Evolutionary conservation across 306 rosid species (phyloP).

Genomic region (Heteromeles arbutifolia): DNA sequence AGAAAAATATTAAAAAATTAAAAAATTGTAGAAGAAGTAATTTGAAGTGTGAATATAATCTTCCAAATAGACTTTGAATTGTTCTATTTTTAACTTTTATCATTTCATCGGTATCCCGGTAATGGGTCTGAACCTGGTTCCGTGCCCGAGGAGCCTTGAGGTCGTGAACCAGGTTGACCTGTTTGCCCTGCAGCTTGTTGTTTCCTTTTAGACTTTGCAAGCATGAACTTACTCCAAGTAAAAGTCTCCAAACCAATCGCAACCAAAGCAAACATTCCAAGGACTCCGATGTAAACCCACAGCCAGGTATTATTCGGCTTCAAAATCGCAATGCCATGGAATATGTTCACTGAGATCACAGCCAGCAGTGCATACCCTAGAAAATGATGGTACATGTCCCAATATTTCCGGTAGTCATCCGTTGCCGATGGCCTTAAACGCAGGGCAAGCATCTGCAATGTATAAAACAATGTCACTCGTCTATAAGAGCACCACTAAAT

Average conservation of each 20-base stretch:
- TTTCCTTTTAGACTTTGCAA: too few species aligned
- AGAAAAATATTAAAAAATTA: too few species aligned
- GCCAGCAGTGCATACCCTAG: conserved; percentile 61
- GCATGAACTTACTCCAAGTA: conserved; percentile 43
- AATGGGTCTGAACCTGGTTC: too few species aligned
- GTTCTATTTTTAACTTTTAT: background rate
- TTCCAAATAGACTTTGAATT: background rate
- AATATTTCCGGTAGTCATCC: conserved; percentile 57
- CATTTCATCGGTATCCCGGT: too few species aligned
- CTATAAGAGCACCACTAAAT: background rate
- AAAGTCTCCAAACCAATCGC: conserved; percentile 35
- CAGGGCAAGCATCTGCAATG: conserved; percentile 56
- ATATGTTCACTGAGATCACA: conserved; percentile 48
- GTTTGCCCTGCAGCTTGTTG: too few species aligned
- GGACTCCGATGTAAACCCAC: conserved; percentile 50
- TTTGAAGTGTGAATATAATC: too few species aligned
- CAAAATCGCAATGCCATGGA: conserved; percentile 61
- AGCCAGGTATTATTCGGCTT: conserved; percentile 39
- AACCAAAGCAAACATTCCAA: conserved; percentile 26
- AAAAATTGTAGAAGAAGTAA: too few species aligned
- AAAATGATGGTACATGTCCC: conserved; percentile 93
- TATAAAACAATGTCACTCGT: background rate
- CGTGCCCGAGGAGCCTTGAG: too few species aligned
- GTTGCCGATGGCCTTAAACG: conserved; percentile 28
- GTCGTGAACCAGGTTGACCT: too few species aligned